Percentiles rank a stretch among this genome's conserved stretches.
Evolutionary conservation across 2,329 filamentous ascomycete species (phyloP).

Genomic region (Fusarium dimerum): DNA sequence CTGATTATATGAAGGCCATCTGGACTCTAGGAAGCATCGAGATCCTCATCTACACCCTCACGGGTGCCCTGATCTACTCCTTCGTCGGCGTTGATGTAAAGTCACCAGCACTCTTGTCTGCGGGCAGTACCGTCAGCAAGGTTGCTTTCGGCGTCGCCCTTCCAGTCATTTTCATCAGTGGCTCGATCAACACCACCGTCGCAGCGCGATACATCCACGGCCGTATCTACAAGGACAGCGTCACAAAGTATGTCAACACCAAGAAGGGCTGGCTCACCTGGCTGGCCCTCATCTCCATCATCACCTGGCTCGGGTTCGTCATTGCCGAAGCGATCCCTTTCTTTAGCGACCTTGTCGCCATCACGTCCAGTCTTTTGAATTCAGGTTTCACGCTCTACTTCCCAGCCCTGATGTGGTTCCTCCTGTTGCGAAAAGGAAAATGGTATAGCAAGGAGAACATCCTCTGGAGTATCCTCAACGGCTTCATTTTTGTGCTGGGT

Average conservation of each 20-base stretch:
- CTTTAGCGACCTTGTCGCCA: conserved; percentile 65
- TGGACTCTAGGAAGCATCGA: conserved; percentile 60
- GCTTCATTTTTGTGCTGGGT: conserved; percentile 18
- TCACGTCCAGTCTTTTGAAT: conserved; percentile 48
- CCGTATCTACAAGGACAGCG: conserved; percentile 21
- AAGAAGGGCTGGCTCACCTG: conserved; percentile 47
- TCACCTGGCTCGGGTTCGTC: conserved; percentile 49
- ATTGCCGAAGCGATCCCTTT: conserved; percentile 70
- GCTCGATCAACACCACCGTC: conserved; percentile 58
- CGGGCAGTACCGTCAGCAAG: conserved; percentile 49
- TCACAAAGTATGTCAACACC: conserved; percentile 26
- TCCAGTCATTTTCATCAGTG: conserved; percentile 69
- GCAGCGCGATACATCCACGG: conserved; percentile 41
- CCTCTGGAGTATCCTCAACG: conserved; percentile 11
- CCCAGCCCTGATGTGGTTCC: conserved; percentile 42
- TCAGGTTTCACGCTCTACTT: conserved; percentile 42
- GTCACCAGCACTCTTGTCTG: conserved; percentile 65
- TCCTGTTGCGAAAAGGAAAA: conserved; percentile 32
- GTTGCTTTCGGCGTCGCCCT: conserved; percentile 50
- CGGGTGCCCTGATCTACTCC: conserved; percentile 65
- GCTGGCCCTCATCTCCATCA: conserved; percentile 54
- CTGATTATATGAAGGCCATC: conserved; percentile 49
- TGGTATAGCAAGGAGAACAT: conserved; percentile 21
- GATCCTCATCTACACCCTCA: conserved; percentile 62
- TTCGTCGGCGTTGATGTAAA: conserved; percentile 62